Evolutionary conservation across 768 basidiomycete genomes (phyloP).

Genomic region (Trametes cinnabarina): DNA sequence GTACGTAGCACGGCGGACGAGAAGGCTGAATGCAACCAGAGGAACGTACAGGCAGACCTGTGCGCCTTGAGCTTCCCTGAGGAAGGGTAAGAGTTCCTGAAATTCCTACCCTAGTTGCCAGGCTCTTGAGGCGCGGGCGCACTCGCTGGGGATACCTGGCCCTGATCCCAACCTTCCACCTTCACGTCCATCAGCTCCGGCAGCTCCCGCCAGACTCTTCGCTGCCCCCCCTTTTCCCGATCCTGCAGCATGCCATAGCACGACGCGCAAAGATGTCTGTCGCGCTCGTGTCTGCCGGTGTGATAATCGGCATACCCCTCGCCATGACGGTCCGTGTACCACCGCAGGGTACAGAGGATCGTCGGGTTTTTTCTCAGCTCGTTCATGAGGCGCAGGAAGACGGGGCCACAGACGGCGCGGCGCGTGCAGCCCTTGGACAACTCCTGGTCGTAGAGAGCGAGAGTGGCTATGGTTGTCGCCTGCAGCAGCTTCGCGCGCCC

Average conservation of each 20-base stretch:
- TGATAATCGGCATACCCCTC: no score
- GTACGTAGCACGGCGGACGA: no score
- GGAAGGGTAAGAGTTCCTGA: no score
- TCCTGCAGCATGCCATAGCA: constrained; percentile 9
- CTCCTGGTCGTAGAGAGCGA: constrained; percentile 4
- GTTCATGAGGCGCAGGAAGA: constrained; percentile 4
- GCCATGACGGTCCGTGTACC: constrained; percentile 4
- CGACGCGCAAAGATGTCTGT: constrained; percentile 1
- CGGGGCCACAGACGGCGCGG: constrained; percentile 1
- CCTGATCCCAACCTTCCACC: constrained; percentile 6
- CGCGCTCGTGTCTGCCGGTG: no score
- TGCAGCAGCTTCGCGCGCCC: constrained; percentile 6
- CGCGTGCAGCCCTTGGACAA: constrained; percentile 6
- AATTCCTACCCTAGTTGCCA: no score
- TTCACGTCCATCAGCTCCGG: constrained; percentile 12
- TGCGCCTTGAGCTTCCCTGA: no score
- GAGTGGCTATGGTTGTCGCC: constrained; percentile 4
- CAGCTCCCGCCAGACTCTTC: constrained; percentile 2
- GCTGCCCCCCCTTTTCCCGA: not conserved
- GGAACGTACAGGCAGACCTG: no score
- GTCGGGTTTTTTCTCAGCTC: not conserved
- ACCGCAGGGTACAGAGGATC: constrained; percentile 1
- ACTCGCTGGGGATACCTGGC: no score
- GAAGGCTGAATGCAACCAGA: no score
- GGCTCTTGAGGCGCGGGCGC: no score